A percentile compares a stretch with the other conserved stretches of the same genome.
phyloP scores from a whole-genome alignment of 495 filamentous ascomycete genomes.

The Aspergillus incahuasiensis region DNA sequence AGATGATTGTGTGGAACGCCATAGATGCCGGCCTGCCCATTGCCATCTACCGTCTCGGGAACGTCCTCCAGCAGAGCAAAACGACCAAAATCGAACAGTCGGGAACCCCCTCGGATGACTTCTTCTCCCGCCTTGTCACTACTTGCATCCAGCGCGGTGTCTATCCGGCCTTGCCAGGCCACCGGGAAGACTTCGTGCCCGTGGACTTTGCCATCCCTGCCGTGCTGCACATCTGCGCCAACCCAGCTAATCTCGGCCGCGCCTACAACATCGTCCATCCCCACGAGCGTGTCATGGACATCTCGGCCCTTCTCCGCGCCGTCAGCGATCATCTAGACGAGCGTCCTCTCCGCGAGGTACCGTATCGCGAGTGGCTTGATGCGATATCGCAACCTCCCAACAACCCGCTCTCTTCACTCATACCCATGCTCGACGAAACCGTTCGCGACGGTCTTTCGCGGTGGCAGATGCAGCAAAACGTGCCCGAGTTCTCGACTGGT shows the following conservation, averaged over 20 bases:
- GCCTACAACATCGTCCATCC: background rate
- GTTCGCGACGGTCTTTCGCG: background rate
- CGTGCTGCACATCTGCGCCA: constrained; percentile 8
- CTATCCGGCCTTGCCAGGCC: constrained; percentile 11
- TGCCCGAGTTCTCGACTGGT: background rate
- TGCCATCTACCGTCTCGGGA: constrained; percentile 14
- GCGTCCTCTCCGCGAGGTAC: background rate
- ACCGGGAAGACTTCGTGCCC: constrained; percentile 11
- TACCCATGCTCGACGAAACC: background rate
- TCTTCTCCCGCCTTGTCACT: constrained; percentile 11
- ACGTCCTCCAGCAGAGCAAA: background rate
- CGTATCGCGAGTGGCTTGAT: background rate
- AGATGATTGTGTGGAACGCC: constrained; percentile 12
- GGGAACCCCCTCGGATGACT: constrained; percentile 14
- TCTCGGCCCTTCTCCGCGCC: background rate
- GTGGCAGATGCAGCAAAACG: background rate
- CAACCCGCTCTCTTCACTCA: background rate
- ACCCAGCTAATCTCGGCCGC: background rate
- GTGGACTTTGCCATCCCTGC: constrained; percentile 12
- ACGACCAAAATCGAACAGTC: no score
- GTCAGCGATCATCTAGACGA: background rate
- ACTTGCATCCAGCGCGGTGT: constrained; percentile 9
- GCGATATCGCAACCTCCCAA: background rate
- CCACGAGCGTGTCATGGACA: background rate
- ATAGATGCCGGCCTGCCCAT: constrained; percentile 14